These are phyloP conservation scores for Dryas drummondii DNA, from an alignment of 306 rosid genomes.

Conservation along the genomic window DNA sequence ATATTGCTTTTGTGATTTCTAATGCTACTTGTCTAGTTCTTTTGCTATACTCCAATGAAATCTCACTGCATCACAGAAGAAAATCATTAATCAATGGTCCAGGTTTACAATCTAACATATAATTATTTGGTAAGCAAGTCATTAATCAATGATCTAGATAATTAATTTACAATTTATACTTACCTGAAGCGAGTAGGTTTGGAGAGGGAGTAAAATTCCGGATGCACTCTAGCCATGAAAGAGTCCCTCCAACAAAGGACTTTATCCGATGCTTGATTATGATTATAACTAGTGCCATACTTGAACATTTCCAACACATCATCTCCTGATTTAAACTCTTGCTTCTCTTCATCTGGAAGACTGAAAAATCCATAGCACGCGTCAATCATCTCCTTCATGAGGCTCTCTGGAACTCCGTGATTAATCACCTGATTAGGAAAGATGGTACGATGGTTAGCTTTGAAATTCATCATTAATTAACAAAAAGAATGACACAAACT, in stretches of 20 bases:
- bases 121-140: too few species aligned
- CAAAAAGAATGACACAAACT: background rate
- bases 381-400: constrained; percentile 1
- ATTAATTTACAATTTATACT: too few species aligned
- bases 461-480: too few species aligned
- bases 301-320: background rate
- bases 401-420: constrained; percentile 42
- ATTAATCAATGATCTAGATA: too few species aligned
- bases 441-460: background rate
- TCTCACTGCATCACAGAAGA: background rate
- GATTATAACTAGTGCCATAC: constrained; percentile 47
- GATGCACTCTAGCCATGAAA: constrained; percentile 29
- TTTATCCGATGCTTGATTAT: constrained; percentile 21
- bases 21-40: constrained; percentile 14
- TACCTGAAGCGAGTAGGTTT: constrained; percentile 41
- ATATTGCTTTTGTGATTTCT: constrained; percentile 23
- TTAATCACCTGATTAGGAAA: constrained; percentile 27
- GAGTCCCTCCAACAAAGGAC: constrained; percentile 23
- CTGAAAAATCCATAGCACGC: constrained; percentile 33
- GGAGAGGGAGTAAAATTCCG: constrained; percentile 41
- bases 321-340: background rate
- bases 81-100: too few species aligned
- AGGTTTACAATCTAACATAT: too few species aligned
- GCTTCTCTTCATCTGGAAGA: constrained; percentile 38
- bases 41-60: background rate